A percentile compares a stretch with the other conserved stretches of the same genome.
These are phyloP conservation scores for Pulveroboletus sp. DNA, from an alignment of 768 basidiomycete species.

Conservation along the genomic window DNA sequence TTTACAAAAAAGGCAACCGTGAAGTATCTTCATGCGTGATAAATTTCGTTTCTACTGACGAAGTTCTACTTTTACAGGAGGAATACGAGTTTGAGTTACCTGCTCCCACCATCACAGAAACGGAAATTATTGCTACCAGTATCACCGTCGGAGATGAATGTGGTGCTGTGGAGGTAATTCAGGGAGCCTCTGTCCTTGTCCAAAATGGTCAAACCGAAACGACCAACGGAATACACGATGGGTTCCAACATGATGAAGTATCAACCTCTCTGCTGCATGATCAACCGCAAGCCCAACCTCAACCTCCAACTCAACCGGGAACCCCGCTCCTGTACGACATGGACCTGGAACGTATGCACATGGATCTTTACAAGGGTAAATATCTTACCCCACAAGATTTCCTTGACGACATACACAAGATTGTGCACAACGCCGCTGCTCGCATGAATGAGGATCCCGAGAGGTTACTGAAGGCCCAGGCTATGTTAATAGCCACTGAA, in stretches of 20 bases:
- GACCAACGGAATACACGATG: constrained; percentile 34
- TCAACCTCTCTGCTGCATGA: no score
- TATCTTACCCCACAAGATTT: constrained; percentile 89
- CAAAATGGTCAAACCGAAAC: constrained; percentile 32
- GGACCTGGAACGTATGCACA: constrained; percentile 89
- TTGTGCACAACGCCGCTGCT: constrained; percentile 68
- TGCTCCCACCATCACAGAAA: constrained; percentile 23
- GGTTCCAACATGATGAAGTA: constrained; percentile 26
- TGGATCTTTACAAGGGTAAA: constrained; percentile 73
- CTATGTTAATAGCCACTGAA: constrained; percentile 83
- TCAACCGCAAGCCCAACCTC: no score
- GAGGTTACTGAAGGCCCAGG: constrained; percentile 73
- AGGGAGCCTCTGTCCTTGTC: constrained; percentile 22
- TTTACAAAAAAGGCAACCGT: constrained; percentile 80
- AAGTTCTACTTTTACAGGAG: constrained; percentile 43
- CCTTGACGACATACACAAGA: constrained; percentile 75
- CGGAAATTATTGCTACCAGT: constrained; percentile 35
- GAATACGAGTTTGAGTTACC: constrained; percentile 59
- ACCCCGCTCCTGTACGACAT: constrained; percentile 60
- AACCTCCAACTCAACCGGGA: no score
- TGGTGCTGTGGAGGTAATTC: constrained; percentile 41
- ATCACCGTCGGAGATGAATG: constrained; percentile 37
- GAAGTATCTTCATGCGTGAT: constrained; percentile 24
- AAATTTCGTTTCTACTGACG: constrained; percentile 6
- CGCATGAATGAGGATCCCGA: constrained; percentile 64